These are phyloP conservation scores for Euptelea pleiosperma DNA, from an alignment of 164 flowering plant genomes.

Conservation along the genomic window DNA sequence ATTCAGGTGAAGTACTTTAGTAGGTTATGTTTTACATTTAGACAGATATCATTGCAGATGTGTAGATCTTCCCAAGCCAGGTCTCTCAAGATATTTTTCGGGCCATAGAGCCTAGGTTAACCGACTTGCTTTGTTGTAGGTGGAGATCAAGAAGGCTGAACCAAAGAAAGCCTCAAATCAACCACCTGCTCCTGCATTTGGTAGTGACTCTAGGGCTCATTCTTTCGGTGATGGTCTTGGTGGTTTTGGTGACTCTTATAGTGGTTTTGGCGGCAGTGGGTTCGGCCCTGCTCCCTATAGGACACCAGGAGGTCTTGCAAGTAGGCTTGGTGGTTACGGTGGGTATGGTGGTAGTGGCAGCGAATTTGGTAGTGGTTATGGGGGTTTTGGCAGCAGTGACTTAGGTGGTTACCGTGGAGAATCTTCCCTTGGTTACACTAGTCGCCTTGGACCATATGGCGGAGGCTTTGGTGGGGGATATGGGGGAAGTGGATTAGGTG, in stretches of 20 bases:
- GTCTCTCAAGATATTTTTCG: constrained; percentile 25
- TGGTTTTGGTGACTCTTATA: constrained; percentile 58
- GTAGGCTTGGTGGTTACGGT: constrained; percentile 66
- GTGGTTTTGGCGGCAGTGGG: constrained; percentile 50
- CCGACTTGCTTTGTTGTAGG: constrained; percentile 90
- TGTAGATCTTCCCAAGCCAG: constrained; percentile 17
- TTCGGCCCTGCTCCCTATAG: constrained; percentile 76
- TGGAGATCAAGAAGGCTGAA: constrained; percentile 99
- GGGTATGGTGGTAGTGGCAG: constrained; percentile 41
- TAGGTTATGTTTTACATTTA: constrained; percentile 14
- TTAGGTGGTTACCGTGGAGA: constrained; percentile 48
- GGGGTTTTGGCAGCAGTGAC: constrained; percentile 38
- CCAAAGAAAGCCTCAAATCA: constrained; percentile 95
- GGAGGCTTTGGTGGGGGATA: constrained; percentile 57
- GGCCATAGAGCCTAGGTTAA: constrained; percentile 61
- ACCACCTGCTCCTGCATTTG: constrained; percentile 53
- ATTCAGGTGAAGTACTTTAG: background rate
- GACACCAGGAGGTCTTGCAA: constrained; percentile 47
- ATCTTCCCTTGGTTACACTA: constrained; percentile 47
- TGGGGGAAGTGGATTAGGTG: constrained; percentile 49
- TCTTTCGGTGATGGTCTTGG: constrained; percentile 54
- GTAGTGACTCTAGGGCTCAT: constrained; percentile 80
- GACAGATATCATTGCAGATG: constrained; percentile 20
- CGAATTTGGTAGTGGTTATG: constrained; percentile 50
- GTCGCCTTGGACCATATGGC: constrained; percentile 55